phyloP scores from a whole-genome alignment of 805 yeast species.

The Nakazawaea pomicola region DNA sequence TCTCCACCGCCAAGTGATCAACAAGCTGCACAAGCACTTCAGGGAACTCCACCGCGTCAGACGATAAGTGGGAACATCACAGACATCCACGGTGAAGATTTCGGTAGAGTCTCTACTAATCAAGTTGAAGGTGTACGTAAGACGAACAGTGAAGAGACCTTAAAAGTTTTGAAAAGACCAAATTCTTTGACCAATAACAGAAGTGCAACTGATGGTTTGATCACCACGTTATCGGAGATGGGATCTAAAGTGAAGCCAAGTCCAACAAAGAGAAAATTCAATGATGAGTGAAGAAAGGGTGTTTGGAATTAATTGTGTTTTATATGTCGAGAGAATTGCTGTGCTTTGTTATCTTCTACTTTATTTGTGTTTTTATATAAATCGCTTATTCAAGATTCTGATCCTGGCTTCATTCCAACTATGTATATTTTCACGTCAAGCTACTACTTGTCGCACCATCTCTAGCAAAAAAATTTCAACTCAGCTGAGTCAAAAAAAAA shows the following conservation, averaged over 20 bases:
- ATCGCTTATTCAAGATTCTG: no score
- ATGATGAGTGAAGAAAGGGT: slow-evolving; percentile 3
- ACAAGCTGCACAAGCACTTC: neutral
- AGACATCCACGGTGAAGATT: slow-evolving; percentile 13
- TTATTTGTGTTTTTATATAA: no score
- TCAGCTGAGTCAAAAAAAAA: no score
- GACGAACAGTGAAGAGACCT: slow-evolving; percentile 9
- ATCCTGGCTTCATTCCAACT: no score
- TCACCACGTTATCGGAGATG: slow-evolving; percentile 3
- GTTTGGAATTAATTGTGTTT: no score
- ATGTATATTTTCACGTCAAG: no score
- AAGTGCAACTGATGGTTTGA: slow-evolving; percentile 7
- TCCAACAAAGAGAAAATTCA: slow-evolving; percentile 10
- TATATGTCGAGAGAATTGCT: no score
- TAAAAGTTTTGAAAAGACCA: slow-evolving; percentile 7
- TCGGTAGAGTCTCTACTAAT: slow-evolving; percentile 5
- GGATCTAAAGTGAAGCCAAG: neutral
- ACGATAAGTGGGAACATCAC: slow-evolving; percentile 9
- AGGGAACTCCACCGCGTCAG: neutral
- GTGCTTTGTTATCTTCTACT: no score
- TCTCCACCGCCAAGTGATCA: neutral
- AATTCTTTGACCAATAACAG: neutral
- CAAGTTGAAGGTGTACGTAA: slow-evolving; percentile 1
- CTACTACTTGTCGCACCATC: no score
- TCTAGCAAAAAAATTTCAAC: no score